Base-by-base conservation (phyloP, 352 stramenopile species). In the Globisporangium heterothallicum region DNA sequence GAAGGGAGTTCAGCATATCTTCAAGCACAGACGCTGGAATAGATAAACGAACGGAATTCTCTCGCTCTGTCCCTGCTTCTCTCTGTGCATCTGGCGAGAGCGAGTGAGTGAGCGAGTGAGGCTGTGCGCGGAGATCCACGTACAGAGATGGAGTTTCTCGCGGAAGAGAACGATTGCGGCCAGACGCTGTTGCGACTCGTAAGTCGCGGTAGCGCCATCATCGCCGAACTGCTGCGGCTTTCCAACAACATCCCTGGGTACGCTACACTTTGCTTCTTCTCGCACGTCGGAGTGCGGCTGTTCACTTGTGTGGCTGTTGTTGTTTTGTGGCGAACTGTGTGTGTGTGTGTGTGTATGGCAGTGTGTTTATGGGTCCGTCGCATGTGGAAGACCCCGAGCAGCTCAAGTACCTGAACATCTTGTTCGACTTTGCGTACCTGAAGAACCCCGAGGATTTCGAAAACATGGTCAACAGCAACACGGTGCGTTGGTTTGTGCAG, bases 391-490 rank as follows among this genome's bases (percentile, higher is more conserved):
- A 94, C 66, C 84, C 84, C 10, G 84, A 94, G 58, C 84, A 94
- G 58, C 79, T 88, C 63, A 94, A 94, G 66, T 94, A 94, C 56
- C 65, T 94, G 16, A 88, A 89, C 47, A 96, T 98, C 41, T 61
- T 98, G 24, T 98, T 98, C 60, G 92, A 98, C 62, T 97, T 98
- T 72, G 72, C 75, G 18, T 98, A 98, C 58, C 55, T 98, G 46
- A 96, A 97, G 62, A 96, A 95, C 56, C 87, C 91, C 1, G 92
- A 98, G 58, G 88, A 97, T 53, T 98, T 91, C 64, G 94, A 98
- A 59, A 96, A 90, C 45, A 87, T 88, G 75, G 74, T 97, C 51
- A 94, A 93, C 69, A 92, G 73, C 72, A 89, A 91, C 64, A 92
- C 84, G 69, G 82, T 92, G 49, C 36, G 68, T 66, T 13, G 26